phyloP scores from a whole-genome alignment of 805 yeast genomes.

The Candida succiphila region DNA sequence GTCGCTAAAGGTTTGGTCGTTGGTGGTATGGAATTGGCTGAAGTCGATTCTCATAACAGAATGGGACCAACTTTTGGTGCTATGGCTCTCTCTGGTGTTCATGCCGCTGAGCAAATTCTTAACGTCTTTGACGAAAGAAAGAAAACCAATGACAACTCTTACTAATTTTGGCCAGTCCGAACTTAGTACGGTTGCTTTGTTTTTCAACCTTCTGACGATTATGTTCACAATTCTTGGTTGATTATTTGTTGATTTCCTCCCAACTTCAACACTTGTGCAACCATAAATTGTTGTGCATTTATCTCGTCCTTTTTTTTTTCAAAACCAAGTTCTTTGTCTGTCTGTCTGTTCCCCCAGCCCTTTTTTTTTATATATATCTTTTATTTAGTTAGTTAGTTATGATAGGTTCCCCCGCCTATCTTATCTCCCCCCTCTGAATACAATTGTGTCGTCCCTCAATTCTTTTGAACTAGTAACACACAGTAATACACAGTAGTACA shows the following conservation, averaged over 20 bases:
- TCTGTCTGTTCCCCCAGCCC: not conserved
- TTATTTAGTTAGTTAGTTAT: too few relatives aligned
- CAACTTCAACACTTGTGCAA: too few relatives aligned
- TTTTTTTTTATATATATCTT: too few relatives aligned
- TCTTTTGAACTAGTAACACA: not conserved
- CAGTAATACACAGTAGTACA: not conserved
- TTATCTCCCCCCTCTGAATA: too few relatives aligned
- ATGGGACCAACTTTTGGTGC: slow-evolving; percentile 85
- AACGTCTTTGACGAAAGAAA: slow-evolving; percentile 20
- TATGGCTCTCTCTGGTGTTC: slow-evolving; percentile 69
- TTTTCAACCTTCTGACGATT: too few relatives aligned
- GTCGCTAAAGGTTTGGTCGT: slow-evolving; percentile 52
- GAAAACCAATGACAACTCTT: slow-evolving; percentile 12
- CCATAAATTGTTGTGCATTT: too few relatives aligned
- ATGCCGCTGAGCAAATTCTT: slow-evolving; percentile 52
- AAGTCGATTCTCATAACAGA: slow-evolving; percentile 68
- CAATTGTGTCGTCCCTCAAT: not conserved
- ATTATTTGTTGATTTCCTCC: too few relatives aligned
- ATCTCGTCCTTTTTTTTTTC: not conserved
- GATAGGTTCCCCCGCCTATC: too few relatives aligned
- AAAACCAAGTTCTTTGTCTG: not conserved
- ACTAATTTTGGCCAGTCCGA: slow-evolving; percentile 1
- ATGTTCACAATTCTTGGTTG: too few relatives aligned
- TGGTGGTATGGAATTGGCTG: slow-evolving; percentile 76
- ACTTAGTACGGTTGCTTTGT: not conserved